Evolutionary conservation across 202 grass and related monocot species (phyloP), one percentile per base, ranked within the genome.

Genomic region (Eragrostis tef): DNA sequence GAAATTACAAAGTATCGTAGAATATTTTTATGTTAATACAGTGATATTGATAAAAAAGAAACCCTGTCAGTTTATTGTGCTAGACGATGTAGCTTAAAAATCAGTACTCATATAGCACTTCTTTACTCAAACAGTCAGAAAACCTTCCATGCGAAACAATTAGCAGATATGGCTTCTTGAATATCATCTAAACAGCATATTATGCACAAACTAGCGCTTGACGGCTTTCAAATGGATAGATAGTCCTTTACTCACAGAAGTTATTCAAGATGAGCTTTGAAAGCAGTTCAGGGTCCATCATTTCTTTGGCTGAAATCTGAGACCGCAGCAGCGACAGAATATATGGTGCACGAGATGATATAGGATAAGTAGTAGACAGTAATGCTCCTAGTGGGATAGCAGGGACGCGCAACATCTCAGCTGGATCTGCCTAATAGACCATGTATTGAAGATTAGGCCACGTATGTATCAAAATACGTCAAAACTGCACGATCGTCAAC

Each of bases 251-350:
- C 94, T 98, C 86, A 98, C 95, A 98, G 47, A 98, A 94, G 79
- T 87, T 98, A 84, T 90, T 98, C 19, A 93, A 87, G 54, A 98
- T 80, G 44, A 98, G 92, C 81, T 98, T 93, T 44, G 96, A 91
- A 80, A 95, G 94, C 26, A 91, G 80, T 61, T 98, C 96, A 69
- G 92, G 90, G 48, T 95, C 92, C 96, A 98, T 98, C 96, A 98
- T 98, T 70, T 95, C 88, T 75, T 98, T 88, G 58, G 90, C 53
- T 75, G 96, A 91, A 88, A 98, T 95, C 82, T 98, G 96, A 81
- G 89, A 82, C n/a, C 88, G 90, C 44, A 98, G 83, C 83, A 94
- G 85, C 47, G 96, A 90, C 84, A 98, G 53, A 60, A 95, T 77
- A 68, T 95, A 95, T 2, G 92, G 90, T 29, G 90, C 86, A 58